phyloP scores from a whole-genome alignment of 805 yeast species.

The Clavispora phyllophila region DNA sequence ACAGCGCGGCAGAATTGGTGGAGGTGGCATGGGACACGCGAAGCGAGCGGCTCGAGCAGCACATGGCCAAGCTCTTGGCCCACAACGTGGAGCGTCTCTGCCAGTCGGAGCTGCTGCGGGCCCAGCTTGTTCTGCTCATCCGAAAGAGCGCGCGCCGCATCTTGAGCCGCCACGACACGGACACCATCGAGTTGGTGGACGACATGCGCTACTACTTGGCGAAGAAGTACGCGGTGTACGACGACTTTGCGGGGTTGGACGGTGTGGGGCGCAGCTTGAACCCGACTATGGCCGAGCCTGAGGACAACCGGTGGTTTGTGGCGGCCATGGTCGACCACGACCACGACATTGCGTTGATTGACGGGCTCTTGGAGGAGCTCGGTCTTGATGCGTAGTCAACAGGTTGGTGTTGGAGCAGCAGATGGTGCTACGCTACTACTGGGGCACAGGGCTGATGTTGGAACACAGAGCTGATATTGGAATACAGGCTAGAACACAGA shows the following conservation, averaged over 20 bases:
- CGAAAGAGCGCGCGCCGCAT: constrained; percentile 52
- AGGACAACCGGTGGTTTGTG: not conserved
- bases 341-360: constrained; percentile 1
- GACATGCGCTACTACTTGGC: constrained; percentile 64
- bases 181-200: constrained; percentile 74
- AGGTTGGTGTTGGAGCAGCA: no score
- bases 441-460: no score
- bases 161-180: constrained; percentile 60
- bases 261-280: constrained; percentile 2
- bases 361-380: constrained; percentile 2
- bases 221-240: constrained; percentile 30
- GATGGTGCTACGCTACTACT: no score
- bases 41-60: constrained; percentile 59
- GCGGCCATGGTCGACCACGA: not conserved
- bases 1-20: constrained; percentile 51
- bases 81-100: constrained; percentile 35
- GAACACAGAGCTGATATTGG: no score
- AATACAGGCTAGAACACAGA: no score
- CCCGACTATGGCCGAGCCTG: constrained; percentile 1
- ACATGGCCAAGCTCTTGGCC: constrained; percentile 56
- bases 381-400: constrained; percentile 1
- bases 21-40: constrained; percentile 65
- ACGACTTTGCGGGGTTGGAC: constrained; percentile 22
- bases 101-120: constrained; percentile 27
- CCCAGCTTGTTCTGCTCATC: constrained; percentile 17